Evolutionary conservation across 148 eudicot genomes (phyloP).

Genomic region (Chenopodium album): DNA sequence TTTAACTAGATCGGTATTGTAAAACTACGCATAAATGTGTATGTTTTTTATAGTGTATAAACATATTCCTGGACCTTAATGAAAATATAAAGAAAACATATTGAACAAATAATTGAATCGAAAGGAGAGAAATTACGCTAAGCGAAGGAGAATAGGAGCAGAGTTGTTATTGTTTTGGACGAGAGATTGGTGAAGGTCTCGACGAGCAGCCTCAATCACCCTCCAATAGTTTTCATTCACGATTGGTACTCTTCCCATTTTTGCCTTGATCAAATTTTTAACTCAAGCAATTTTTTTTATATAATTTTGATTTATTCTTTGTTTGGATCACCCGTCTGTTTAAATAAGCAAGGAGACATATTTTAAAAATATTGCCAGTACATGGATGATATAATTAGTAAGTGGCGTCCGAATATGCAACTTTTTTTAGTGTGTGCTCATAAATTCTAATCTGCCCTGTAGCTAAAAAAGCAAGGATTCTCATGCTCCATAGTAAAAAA

Average conservation of each 20-base stretch:
- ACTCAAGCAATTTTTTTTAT: not conserved
- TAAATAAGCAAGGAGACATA: not conserved
- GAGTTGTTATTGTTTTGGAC: conserved; percentile 42
- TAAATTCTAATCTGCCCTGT: not conserved
- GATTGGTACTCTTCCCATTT: not conserved
- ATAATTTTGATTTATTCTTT: not conserved
- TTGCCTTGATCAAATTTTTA: not conserved
- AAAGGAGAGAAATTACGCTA: conserved; percentile 46
- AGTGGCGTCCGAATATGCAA: not conserved
- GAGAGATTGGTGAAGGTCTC: conserved; percentile 66
- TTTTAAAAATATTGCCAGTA: not conserved
- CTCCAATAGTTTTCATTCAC: conserved; percentile 47
- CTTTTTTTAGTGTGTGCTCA: not conserved
- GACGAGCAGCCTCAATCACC: conserved; percentile 59
- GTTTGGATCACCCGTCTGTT: not conserved
- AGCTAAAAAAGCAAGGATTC: not conserved
- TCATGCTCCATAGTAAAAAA: too few species aligned
- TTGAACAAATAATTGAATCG: too few species aligned
- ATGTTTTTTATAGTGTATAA: too few species aligned
- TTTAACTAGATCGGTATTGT: too few species aligned
- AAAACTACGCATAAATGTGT: too few species aligned
- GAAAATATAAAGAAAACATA: too few species aligned
- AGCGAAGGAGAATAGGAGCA: conserved; percentile 87
- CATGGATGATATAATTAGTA: not conserved
- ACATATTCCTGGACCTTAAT: too few species aligned